phyloP scores from a whole-genome alignment of 495 filamentous ascomycete genomes.

The Penicillium arizonense region DNA sequence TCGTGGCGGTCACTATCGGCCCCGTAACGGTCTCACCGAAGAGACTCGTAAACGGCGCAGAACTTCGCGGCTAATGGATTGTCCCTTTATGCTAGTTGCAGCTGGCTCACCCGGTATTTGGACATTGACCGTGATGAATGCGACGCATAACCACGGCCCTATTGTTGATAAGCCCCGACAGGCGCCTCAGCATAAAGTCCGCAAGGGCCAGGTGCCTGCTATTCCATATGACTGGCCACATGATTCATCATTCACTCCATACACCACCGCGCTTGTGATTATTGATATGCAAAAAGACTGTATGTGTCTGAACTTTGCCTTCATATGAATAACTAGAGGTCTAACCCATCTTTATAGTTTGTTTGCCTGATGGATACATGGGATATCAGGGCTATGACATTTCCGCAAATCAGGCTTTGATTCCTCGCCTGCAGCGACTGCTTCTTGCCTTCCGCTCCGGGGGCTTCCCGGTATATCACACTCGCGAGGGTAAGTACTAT shows the following conservation, averaged over 20 bases:
- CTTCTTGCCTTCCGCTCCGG: slow-evolving; percentile 56
- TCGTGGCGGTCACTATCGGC: slow-evolving; percentile 50
- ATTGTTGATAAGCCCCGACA: slow-evolving; percentile 41
- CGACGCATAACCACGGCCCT: slow-evolving; percentile 47
- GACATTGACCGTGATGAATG: slow-evolving; percentile 43
- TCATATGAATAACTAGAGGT: neutral
- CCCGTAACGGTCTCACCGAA: slow-evolving; percentile 49
- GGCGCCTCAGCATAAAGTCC: slow-evolving; percentile 42
- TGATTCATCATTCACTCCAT: slow-evolving; percentile 53
- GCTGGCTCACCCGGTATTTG: slow-evolving; percentile 46
- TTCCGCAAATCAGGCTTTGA: slow-evolving; percentile 47
- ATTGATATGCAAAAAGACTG: slow-evolving; percentile 76
- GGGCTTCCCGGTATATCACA: slow-evolving; percentile 64
- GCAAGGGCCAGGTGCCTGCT: slow-evolving; percentile 48
- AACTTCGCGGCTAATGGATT: slow-evolving; percentile 48
- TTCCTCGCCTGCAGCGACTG: slow-evolving; percentile 53
- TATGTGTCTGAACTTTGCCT: slow-evolving; percentile 27
- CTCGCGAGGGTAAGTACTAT: slow-evolving; percentile 51
- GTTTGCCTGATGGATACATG: slow-evolving; percentile 57
- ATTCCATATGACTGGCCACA: slow-evolving; percentile 64
- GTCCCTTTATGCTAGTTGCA: slow-evolving; percentile 47
- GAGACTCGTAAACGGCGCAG: slow-evolving; percentile 47
- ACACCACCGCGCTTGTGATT: slow-evolving; percentile 63
- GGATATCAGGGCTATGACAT: slow-evolving; percentile 60
- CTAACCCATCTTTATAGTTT: slow-evolving; percentile 43